Percentiles rank a stretch among this genome's conserved stretches.
Conservation (phyloP, 805 yeast genomes). For the Wickerhamiella hasegawae region DNA sequence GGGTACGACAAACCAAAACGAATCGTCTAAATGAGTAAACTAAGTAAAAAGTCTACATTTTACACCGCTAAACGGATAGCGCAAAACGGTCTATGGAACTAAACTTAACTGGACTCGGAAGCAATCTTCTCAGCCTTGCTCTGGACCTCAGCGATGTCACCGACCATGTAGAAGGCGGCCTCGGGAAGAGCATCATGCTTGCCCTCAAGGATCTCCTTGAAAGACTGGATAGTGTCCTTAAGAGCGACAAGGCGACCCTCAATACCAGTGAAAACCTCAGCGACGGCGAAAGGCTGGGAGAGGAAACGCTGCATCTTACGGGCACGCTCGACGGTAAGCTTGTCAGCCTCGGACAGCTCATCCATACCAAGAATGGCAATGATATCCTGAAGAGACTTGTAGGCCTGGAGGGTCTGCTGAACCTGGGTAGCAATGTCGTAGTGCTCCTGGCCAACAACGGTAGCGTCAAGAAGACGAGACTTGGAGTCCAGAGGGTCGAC, state of each 20-base stretch:
- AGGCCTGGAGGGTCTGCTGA: constrained; percentile 98
- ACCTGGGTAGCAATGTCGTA: constrained; percentile 87
- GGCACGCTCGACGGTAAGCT: constrained; percentile 99
- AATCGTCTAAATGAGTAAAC: too few species aligned
- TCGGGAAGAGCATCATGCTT: constrained; percentile 98
- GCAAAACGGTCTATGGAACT: too few species aligned
- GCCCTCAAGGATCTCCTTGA: constrained; percentile 95
- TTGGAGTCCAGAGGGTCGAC: constrained; percentile 99
- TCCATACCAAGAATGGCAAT: constrained; percentile 99
- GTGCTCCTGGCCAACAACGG: constrained; percentile 98
- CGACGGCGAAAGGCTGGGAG: constrained; percentile 99
- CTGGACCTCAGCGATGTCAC: constrained; percentile 96
- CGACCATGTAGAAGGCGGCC: constrained; percentile 99
- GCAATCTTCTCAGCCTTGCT: constrained; percentile 99
- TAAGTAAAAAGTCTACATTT: too few species aligned
- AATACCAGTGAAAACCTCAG: constrained; percentile 99
- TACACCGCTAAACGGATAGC: too few species aligned
- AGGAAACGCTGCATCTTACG: constrained; percentile 99
- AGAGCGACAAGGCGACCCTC: constrained; percentile 95
- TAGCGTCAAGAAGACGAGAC: constrained; percentile 93
- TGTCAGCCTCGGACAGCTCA: constrained; percentile 96
- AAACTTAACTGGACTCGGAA: constrained; percentile 36
- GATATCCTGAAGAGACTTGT: constrained; percentile 99
- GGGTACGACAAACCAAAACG: too few species aligned
- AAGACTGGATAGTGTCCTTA: constrained; percentile 85